Evolutionary conservation across 805 yeast genomes (phyloP), one percentile per base, ranked within the genome.

Genomic region (Cyberlindnera veronae): DNA sequence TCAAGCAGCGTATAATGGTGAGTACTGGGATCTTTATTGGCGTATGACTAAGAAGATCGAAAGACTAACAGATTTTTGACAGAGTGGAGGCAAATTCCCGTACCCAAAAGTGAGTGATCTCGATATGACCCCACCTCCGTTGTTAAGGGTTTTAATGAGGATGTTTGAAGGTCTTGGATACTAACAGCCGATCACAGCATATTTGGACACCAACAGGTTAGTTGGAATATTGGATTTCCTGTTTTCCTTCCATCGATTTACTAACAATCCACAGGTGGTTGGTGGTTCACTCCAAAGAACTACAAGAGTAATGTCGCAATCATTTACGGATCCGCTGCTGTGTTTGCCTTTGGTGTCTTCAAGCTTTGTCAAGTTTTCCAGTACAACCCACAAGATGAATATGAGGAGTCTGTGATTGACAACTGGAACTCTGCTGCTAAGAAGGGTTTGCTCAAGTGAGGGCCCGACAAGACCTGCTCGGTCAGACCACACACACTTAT

Each of bases 131-230:
- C 24, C 11, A 23, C 31, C 30, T 18, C 13, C 16, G 12, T 7
- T 14, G 9, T 14, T 14, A 28, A 8, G 8, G 11, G 30, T 8
- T 7, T 28, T 9, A 17, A 20, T 12, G 18, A 16, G 13, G 14
- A 17, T 18, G 17, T 17, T 11, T 28, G 11, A 23, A 12, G 15
- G 7, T 26, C 8, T 23, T 19, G 29, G 16, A 12, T 4, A 30
- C 20, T 29, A 38, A 43, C 45, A 43, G 39, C 39, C 15, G 26
- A 10, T n/a, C 5, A 30, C 11, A 54, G 57, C 57, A 52, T 30
- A 41, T 52, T 22, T 54, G 58, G 58, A 36, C 57, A n/a, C 57
- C 58, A 49, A 52, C 57, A 12, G 58, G 58, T 54, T 16, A 17
- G 51, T 41, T 14, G 13, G 11, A 8, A 11, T 24, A 24, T n/a